Evolutionary conservation across 345 rosid genomes (phyloP).

Genomic region (Garcia nutans): DNA sequence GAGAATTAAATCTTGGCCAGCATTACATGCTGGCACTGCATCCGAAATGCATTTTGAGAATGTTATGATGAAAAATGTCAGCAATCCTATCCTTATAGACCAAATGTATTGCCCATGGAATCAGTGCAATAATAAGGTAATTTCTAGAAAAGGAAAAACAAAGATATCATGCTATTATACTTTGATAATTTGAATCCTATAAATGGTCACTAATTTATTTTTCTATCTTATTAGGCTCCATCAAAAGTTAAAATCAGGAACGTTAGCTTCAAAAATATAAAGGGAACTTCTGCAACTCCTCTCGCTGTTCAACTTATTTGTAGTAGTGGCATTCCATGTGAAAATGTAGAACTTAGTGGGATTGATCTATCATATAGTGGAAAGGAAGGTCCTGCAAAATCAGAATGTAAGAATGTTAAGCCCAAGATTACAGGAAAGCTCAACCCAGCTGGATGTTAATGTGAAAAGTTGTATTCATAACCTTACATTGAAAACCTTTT

Average conservation of each 20-base stretch:
- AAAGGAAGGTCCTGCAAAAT: not conserved
- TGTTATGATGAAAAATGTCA: not conserved
- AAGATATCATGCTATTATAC: too few species aligned
- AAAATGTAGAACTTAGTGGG: not conserved
- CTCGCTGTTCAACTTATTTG: not conserved
- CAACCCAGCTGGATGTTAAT: not conserved
- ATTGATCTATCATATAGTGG: not conserved
- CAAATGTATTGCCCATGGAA: constrained; percentile 1
- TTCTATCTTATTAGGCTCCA: not conserved
- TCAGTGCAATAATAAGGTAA: not conserved
- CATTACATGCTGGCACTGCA: not conserved
- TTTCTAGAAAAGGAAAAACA: not conserved
- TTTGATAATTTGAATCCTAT: not conserved
- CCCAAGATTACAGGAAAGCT: not conserved
- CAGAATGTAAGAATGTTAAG: not conserved
- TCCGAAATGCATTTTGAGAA: not conserved
- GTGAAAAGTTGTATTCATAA: not conserved
- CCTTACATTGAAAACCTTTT: too few species aligned
- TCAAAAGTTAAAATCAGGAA: not conserved
- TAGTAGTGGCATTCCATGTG: not conserved
- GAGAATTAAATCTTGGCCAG: constrained; percentile 6
- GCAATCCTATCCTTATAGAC: not conserved
- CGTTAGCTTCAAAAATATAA: not conserved
- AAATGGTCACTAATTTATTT: not conserved
- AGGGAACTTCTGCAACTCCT: not conserved